Evolutionary conservation across 306 rosid genomes (phyloP), one percentile per base, ranked within the genome.

Genomic region (Medicago truncatula): DNA sequence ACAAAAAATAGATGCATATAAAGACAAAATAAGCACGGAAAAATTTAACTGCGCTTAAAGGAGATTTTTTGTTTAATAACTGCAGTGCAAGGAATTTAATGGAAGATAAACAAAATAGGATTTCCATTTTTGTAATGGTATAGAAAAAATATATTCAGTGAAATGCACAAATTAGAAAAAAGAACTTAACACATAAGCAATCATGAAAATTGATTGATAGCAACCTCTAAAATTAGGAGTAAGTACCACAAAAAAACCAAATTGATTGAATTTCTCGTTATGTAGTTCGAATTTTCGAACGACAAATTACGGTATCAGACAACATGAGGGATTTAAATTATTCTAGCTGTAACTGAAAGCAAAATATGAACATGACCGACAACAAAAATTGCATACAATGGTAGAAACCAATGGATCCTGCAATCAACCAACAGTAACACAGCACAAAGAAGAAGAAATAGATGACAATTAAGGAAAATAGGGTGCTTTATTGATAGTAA

Each of bases 21-120:
- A 52, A 63, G 13, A 43, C 3, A 58, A 41, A 61, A 63, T 9
- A 75, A 36, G 31, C 56, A 64, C 15, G 14, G 46, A 71, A 11
- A 63, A 56, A 41, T 28, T 63, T 57, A 64, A 57, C 31, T 1
- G 39, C 49, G 67, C 49, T 16, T 23, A n/a, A 13, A 58, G 28
- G 57, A 49, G n/a, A 2, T 1, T 13, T 61, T 53, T 60, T 8
- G 39, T 76, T 76, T 34, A 8, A 2, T 17, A 40, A 16, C 2
- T 61, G 44, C 41, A 65, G 56, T 65, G 61, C 78, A 52, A 9
- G 58, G 62, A 67, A 81, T 70, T 40, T 46, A 65, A 15, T n/a
- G 41, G 65, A 71, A 63, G 28, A 15, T 54, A 47, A 53, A 65
- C 46, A 62, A 75, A 41, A 41, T 9, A 57, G 66, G 34, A 61